These are phyloP conservation scores for Blastocystis sp. DNA, from an alignment of 352 stramenopile species.

Conservation along the genomic window DNA sequence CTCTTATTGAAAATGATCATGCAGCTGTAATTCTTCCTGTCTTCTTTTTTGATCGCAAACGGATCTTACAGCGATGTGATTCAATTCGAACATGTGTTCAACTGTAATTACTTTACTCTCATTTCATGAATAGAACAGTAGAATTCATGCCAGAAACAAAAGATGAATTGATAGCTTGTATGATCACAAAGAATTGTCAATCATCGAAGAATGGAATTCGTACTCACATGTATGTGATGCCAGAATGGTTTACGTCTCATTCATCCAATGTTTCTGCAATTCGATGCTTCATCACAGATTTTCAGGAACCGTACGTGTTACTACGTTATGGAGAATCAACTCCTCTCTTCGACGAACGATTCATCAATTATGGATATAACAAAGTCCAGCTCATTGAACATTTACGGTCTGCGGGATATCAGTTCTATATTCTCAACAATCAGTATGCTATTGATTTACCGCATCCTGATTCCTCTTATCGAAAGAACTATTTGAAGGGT, in stretches of 20 bases:
- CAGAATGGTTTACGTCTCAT: neutral
- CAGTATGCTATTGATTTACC: slow-evolving; percentile 51
- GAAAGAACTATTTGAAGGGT: slow-evolving; percentile 24
- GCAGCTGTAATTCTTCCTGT: slow-evolving; percentile 33
- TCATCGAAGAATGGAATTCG: slow-evolving; percentile 49
- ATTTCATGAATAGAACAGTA: neutral
- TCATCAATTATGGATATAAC: slow-evolving; percentile 62
- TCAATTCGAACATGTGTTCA: neutral
- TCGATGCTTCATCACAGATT: slow-evolving; percentile 30
- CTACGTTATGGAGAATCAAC: neutral
- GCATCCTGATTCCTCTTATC: slow-evolving; percentile 38
- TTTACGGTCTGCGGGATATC: slow-evolving; percentile 6
- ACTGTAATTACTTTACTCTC: neutral
- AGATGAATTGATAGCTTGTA: neutral
- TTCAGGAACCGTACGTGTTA: slow-evolving; percentile 51
- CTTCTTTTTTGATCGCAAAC: slow-evolving; percentile 58
- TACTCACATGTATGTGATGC: slow-evolving; percentile 48
- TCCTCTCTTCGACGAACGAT: slow-evolving; percentile 60
- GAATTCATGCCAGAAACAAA: slow-evolving; percentile 26
- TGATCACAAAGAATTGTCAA: neutral
- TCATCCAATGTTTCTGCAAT: neutral
- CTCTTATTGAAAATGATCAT: neutral
- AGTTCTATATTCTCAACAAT: slow-evolving; percentile 38
- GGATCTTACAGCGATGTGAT: neutral
- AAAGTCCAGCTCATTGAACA: slow-evolving; percentile 61